Evolutionary conservation across 805 yeast genomes (phyloP).

Genomic region (Candida krabiensis): DNA sequence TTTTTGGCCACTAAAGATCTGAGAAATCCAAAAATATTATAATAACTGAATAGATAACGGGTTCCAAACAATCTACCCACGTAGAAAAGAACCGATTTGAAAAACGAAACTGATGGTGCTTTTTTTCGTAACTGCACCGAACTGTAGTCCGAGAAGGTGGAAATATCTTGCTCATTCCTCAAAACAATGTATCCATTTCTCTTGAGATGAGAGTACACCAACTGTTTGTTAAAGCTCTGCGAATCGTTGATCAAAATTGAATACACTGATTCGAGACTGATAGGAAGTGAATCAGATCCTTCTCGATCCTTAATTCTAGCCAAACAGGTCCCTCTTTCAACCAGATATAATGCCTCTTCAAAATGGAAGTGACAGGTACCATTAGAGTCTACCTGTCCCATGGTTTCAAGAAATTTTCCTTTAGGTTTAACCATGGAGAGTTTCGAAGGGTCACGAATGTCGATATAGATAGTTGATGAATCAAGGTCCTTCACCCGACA

Average conservation of each 20-base stretch:
- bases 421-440: constrained; percentile 46
- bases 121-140: background rate
- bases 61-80: constrained; percentile 7
- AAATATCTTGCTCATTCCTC: constrained; percentile 18
- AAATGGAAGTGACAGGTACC: constrained; percentile 50
- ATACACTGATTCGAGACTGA: constrained; percentile 68
- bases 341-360: constrained; percentile 73
- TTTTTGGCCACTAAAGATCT: constrained; percentile 6
- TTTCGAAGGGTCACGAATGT: constrained; percentile 4
- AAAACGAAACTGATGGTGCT: background rate
- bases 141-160: too few relatives aligned
- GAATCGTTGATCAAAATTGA: constrained; percentile 41
- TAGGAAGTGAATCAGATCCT: constrained; percentile 32
- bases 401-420: constrained; percentile 72
- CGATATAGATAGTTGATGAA: constrained; percentile 28
- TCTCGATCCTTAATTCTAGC: constrained; percentile 24
- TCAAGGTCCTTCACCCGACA: constrained; percentile 21
- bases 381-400: constrained; percentile 58
- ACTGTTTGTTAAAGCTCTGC: constrained; percentile 50
- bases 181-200: constrained; percentile 75
- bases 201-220: constrained; percentile 71
- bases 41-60: background rate
- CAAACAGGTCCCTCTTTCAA: constrained; percentile 70
- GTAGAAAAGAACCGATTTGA: constrained; percentile 11
- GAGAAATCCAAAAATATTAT: constrained; percentile 18